Percentiles rank a stretch among this genome's conserved stretches.
Conservation (phyloP, 768 basidiomycete species). For the Plicaturopsis crispa region DNA sequence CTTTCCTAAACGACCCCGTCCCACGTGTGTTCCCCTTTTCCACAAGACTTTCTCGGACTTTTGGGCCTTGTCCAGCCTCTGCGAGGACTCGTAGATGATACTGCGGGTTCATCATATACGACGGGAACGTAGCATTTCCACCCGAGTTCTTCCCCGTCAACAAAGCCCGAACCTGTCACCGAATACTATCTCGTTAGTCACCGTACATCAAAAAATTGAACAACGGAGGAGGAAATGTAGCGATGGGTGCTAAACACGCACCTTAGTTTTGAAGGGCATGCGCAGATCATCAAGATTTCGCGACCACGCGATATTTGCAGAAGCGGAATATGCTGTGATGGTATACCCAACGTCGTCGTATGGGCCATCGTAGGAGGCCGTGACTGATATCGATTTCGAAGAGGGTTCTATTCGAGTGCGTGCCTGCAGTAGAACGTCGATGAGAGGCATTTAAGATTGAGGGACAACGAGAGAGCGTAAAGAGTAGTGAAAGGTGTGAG, state of each 20-base stretch:
- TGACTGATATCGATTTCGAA: conserved; percentile 41
- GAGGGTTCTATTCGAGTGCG: conserved; percentile 15
- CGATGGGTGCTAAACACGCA: no score
- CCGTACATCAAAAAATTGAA: no score
- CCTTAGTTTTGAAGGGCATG: no score
- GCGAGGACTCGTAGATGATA: conserved; percentile 61
- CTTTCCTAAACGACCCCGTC: conserved; percentile 7
- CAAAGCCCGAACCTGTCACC: conserved; percentile 48
- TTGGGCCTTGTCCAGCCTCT: conserved; percentile 6
- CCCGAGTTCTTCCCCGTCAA: conserved; percentile 72
- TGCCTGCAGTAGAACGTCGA: conserved; percentile 10
- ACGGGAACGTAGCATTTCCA: conserved; percentile 72
- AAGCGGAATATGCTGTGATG: conserved; percentile 42
- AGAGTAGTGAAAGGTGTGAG: no score
- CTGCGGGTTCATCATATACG: conserved; percentile 89
- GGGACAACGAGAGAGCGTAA: no score
- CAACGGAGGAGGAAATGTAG: no score
- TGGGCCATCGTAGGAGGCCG: conserved; percentile 64
- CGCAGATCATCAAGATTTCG: no score
- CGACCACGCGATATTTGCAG: conserved; percentile 11
- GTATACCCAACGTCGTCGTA: conserved; percentile 58
- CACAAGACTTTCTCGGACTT: background rate
- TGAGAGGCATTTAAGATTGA: no score
- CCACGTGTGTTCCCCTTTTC: conserved; percentile 6
- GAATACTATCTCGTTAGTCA: no score